Percentiles rank a stretch among this genome's conserved stretches.
Evolutionary conservation across 768 basidiomycete species (phyloP).

Genomic region (Suillus clintonianus): DNA sequence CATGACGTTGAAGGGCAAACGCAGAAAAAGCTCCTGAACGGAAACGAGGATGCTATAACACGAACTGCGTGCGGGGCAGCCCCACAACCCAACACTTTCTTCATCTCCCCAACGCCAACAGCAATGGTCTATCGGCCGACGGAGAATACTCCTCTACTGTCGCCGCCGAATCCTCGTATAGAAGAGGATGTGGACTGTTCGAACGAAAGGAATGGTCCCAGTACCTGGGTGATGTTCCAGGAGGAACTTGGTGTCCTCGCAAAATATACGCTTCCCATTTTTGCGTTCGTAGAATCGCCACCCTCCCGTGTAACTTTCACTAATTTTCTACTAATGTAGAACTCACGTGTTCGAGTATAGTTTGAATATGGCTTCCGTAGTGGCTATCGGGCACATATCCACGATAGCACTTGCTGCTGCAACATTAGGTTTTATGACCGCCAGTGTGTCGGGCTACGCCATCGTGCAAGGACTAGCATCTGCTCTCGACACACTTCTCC

Average conservation of each 20-base stretch:
- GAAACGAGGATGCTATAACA: neutral
- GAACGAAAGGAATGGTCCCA: constrained; percentile 21
- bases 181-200: constrained; percentile 46
- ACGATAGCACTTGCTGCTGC: constrained; percentile 88
- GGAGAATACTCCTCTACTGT: constrained; percentile 63
- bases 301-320: neutral
- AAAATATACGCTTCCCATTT: constrained; percentile 71
- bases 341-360: constrained; percentile 86
- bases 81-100: constrained; percentile 9
- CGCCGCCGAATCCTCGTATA: constrained; percentile 53
- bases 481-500: constrained; percentile 90
- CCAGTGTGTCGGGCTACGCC: constrained; percentile 55
- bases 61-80: neutral
- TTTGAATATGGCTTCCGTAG: constrained; percentile 78
- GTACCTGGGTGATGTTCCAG: constrained; percentile 40
- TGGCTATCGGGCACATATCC: constrained; percentile 89
- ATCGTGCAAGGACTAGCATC: constrained; percentile 82
- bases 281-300: constrained; percentile 51
- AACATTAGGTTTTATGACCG: constrained; percentile 73
- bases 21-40: neutral
- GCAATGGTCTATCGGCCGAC: constrained; percentile 10
- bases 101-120: constrained; percentile 10
- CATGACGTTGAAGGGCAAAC: neutral
- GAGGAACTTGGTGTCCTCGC: constrained; percentile 63
- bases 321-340: constrained; percentile 35